phyloP scores from a whole-genome alignment of 441 rosid genomes.

The Euphorbia schlechtendalii region DNA sequence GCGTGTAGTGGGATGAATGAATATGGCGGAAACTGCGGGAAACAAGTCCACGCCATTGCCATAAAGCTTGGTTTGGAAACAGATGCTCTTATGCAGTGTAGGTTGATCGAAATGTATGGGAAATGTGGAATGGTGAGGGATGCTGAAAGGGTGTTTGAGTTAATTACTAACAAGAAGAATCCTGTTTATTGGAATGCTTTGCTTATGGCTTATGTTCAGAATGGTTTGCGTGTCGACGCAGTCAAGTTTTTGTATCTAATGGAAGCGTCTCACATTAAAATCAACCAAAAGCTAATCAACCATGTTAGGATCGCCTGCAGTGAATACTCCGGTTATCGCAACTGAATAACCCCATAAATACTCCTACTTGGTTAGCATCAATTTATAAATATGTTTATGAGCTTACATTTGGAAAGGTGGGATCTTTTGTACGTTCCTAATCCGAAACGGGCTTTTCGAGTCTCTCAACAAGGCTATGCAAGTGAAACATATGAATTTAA shows the following conservation, averaged over 20 bases:
- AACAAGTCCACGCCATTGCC: constrained; percentile 44
- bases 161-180: constrained; percentile 24
- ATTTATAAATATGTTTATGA: background rate
- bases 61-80: constrained; percentile 48
- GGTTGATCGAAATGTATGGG: constrained; percentile 62
- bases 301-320: constrained; percentile 28
- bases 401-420: background rate
- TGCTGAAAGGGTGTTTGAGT: constrained; percentile 39
- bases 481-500: background rate
- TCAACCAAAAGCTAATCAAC: constrained; percentile 25
- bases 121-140: constrained; percentile 41
- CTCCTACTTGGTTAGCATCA: background rate
- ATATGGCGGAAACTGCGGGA: constrained; percentile 38
- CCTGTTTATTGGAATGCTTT: constrained; percentile 48
- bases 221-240: constrained; percentile 6
- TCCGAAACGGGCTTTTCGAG: background rate
- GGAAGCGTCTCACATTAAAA: constrained; percentile 41
- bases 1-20: constrained; percentile 43
- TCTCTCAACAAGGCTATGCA: background rate
- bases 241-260: constrained; percentile 55
- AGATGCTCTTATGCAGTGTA: constrained; percentile 31
- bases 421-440: background rate
- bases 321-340: background rate
- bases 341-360: background rate
- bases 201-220: constrained; percentile 26